A percentile compares a stretch with the other conserved stretches of the same genome.
These are phyloP conservation scores for Boeremia exigua DNA, from an alignment of 2,329 filamentous ascomycete species.

Conservation along the genomic window DNA sequence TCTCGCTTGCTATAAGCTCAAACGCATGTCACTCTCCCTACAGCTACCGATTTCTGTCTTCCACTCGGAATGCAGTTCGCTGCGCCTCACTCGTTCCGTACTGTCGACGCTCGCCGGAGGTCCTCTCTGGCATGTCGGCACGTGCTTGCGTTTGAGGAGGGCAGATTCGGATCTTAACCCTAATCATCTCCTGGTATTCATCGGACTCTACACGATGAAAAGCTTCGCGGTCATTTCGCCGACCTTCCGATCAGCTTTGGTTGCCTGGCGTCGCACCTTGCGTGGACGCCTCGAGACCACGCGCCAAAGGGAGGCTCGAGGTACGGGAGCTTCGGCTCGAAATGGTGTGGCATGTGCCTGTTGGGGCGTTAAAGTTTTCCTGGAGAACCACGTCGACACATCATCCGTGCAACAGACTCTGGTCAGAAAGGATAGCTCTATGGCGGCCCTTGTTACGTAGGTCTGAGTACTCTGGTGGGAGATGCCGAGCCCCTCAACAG, in stretches of 20 bases:
- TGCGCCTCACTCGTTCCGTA: conserved; percentile 49
- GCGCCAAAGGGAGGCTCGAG: conserved; percentile 52
- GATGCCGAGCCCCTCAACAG: conserved; percentile 56
- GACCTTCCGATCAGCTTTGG: conserved; percentile 66
- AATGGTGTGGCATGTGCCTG: conserved; percentile 74
- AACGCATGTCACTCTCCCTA: conserved; percentile 76
- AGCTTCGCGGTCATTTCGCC: conserved; percentile 65
- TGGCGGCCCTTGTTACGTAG: conserved; percentile 47
- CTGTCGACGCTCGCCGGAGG: conserved; percentile 62
- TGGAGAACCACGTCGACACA: conserved; percentile 77
- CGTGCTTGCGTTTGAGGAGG: conserved; percentile 58
- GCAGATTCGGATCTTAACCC: conserved; percentile 94
- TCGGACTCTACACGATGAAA: conserved; percentile 52
- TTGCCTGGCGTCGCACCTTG: conserved; percentile 27
- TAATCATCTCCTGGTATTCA: conserved; percentile 76
- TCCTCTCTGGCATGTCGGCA: conserved; percentile 60
- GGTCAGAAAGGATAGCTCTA: conserved; percentile 66
- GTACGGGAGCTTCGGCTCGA: conserved; percentile 56
- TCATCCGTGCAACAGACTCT: conserved; percentile 75
- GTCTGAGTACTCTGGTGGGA: conserved; percentile 58
- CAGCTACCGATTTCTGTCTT: conserved; percentile 79
- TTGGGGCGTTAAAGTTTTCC: conserved; percentile 73
- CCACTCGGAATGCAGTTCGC: conserved; percentile 62
- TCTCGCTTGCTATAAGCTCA: conserved; percentile 43
- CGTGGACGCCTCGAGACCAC: conserved; percentile 23